A percentile compares a stretch with the other conserved stretches of the same genome.
Conservation (phyloP, 768 basidiomycete species). For the Termitomyces sp. region DNA sequence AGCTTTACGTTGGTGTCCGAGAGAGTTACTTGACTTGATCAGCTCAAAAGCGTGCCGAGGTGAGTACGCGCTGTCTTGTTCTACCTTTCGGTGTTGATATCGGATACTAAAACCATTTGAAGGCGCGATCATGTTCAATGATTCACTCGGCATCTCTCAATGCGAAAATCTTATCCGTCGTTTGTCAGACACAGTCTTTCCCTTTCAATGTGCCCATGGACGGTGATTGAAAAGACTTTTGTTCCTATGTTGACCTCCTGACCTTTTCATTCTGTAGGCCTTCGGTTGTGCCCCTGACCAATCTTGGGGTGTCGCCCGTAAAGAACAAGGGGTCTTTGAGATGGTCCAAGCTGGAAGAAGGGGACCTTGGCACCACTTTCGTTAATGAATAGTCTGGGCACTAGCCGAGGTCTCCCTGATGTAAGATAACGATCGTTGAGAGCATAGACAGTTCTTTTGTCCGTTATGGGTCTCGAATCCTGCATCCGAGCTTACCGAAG, state of each 20-base stretch:
- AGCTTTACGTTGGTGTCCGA: slow-evolving; percentile 81
- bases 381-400: background rate
- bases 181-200: slow-evolving; percentile 71
- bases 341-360: slow-evolving; percentile 14
- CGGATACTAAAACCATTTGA: slow-evolving; percentile 7
- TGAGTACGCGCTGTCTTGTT: slow-evolving; percentile 25
- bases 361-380: background rate
- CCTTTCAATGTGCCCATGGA: slow-evolving; percentile 97
- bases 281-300: slow-evolving; percentile 37
- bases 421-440: background rate
- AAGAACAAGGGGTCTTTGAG: slow-evolving; percentile 3
- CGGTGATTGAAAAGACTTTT: slow-evolving; percentile 40
- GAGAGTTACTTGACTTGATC: slow-evolving; percentile 73
- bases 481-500: background rate
- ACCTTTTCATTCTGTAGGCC: slow-evolving; percentile 25
- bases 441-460: background rate
- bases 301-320: slow-evolving; percentile 13
- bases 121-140: slow-evolving; percentile 99
- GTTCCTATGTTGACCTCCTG: background rate
- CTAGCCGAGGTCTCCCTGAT: background rate
- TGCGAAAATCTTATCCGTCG: slow-evolving; percentile 65
- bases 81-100: background rate
- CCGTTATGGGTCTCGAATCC: background rate
- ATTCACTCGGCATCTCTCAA: slow-evolving; percentile 63
- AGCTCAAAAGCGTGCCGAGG: slow-evolving; percentile 98